phyloP scores from a whole-genome alignment of 2,329 filamentous ascomycete genomes.

The Microascus cirrosus region DNA sequence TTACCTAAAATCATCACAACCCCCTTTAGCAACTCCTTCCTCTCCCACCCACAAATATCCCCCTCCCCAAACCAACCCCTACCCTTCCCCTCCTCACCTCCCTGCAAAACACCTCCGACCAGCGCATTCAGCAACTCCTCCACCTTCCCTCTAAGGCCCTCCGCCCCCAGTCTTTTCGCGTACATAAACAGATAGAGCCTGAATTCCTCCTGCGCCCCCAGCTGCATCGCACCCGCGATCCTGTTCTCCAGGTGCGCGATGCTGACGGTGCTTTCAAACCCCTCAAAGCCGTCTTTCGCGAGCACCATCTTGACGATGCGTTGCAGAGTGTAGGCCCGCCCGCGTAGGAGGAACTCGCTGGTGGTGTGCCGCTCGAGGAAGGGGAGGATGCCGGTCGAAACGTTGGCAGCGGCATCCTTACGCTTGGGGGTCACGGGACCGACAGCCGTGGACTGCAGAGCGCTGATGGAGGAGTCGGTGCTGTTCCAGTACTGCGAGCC shows the following conservation, averaged over 20 bases:
- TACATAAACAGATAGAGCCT: slow-evolving; percentile 96
- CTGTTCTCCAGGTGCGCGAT: slow-evolving; percentile 94
- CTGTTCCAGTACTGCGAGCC: slow-evolving; percentile 99
- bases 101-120: slow-evolving; percentile 58
- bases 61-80: slow-evolving; percentile 58
- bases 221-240: slow-evolving; percentile 74
- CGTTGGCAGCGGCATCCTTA: slow-evolving; percentile 40
- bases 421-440: slow-evolving; percentile 30
- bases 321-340: slow-evolving; percentile 82
- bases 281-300: slow-evolving; percentile 82
- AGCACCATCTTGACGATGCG: slow-evolving; percentile 82
- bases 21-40: slow-evolving; percentile 76
- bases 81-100: slow-evolving; percentile 26
- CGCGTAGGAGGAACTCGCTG: slow-evolving; percentile 81
- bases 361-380: slow-evolving; percentile 91
- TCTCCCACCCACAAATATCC: slow-evolving; percentile 81
- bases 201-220: slow-evolving; percentile 87
- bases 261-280: slow-evolving; percentile 80
- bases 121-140: slow-evolving; percentile 82
- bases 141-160: slow-evolving; percentile 77
- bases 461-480: slow-evolving; percentile 78
- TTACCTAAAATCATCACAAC: slow-evolving; percentile 87
- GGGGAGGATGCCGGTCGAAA: slow-evolving; percentile 88
- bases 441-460: slow-evolving; percentile 61
- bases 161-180: slow-evolving; percentile 85